These are phyloP conservation scores for Fonsecaea pugnacius DNA, from an alignment of 2,329 filamentous ascomycete species.

Conservation along the genomic window DNA sequence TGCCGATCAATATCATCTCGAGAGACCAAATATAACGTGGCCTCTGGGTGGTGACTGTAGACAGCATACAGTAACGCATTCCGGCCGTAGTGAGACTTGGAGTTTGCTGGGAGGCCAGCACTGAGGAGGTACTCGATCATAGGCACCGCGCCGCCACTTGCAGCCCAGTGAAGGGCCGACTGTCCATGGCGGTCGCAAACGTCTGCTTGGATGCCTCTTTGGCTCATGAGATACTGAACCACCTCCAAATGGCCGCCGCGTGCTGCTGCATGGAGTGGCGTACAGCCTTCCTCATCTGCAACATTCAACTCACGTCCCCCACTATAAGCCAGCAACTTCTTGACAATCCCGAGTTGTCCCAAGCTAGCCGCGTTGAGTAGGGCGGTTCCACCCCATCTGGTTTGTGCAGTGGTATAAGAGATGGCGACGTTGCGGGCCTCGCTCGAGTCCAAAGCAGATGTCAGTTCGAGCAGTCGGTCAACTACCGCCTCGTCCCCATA, in stretches of 20 bases:
- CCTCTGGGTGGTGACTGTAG: too few relatives aligned
- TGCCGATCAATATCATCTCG: not conserved
- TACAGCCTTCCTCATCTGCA: not conserved
- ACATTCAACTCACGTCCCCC: not conserved
- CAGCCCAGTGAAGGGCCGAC: not conserved
- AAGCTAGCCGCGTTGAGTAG: not conserved
- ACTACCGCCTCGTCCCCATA: slow-evolving; percentile 1
- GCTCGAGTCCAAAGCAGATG: not conserved
- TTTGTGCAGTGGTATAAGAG: not conserved
- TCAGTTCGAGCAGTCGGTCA: slow-evolving; percentile 5
- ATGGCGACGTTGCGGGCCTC: not conserved
- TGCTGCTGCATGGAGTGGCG: not conserved
- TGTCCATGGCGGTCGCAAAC: not conserved
- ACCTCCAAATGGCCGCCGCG: not conserved
- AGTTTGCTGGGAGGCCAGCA: not conserved
- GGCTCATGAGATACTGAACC: not conserved
- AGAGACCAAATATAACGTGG: not conserved
- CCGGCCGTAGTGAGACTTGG: not conserved
- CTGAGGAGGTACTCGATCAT: not conserved
- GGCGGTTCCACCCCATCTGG: not conserved
- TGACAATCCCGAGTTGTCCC: slow-evolving; percentile 6
- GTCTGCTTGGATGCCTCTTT: not conserved
- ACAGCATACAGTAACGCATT: not conserved
- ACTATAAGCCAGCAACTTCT: slow-evolving; percentile 9
- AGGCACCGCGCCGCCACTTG: not conserved